phyloP scores from a whole-genome alignment of 345 rosid genomes.

The Pelargonium nanum region DNA sequence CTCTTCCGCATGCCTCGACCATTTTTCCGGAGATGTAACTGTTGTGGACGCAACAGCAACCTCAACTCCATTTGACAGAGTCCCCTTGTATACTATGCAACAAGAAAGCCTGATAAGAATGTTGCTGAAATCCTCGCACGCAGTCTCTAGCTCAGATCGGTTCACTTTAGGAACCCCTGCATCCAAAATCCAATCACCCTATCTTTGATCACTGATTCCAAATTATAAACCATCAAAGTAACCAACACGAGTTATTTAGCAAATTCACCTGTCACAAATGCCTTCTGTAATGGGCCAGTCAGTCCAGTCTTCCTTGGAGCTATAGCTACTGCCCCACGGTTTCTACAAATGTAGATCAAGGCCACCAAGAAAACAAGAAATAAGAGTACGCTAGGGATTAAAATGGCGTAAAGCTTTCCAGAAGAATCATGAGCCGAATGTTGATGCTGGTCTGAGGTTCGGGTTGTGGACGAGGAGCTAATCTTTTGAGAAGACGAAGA shows the following conservation, averaged over 20 bases:
- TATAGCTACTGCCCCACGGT: constrained; percentile 41
- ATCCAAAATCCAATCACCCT: not conserved
- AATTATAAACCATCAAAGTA: not conserved
- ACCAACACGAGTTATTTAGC: too few relatives aligned
- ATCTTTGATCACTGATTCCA: not conserved
- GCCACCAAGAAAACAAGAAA: constrained; percentile 21
- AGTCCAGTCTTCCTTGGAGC: constrained; percentile 93
- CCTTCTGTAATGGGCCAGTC: constrained; percentile 90
- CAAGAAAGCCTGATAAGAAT: constrained; percentile 51
- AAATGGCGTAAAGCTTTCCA: constrained; percentile 5
- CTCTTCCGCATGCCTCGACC: constrained; percentile 59
- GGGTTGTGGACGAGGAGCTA: constrained; percentile 2
- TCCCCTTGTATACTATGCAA: constrained; percentile 76
- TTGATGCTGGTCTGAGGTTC: not conserved
- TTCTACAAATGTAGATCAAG: constrained; percentile 33
- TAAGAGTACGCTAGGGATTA: constrained; percentile 22
- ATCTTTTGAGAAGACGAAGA: too few relatives aligned
- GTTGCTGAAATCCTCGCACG: constrained; percentile 98
- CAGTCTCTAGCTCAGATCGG: constrained; percentile 76
- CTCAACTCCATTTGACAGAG: constrained; percentile 95
- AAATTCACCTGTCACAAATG: constrained; percentile 66
- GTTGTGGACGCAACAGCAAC: constrained; percentile 64
- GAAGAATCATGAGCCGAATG: not conserved
- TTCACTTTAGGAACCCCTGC: constrained; percentile 94
- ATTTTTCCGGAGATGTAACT: constrained; percentile 39